These are phyloP conservation scores for Cyberlindnera samutprakarnensis DNA, from an alignment of 805 yeast species.

Conservation along the genomic window DNA sequence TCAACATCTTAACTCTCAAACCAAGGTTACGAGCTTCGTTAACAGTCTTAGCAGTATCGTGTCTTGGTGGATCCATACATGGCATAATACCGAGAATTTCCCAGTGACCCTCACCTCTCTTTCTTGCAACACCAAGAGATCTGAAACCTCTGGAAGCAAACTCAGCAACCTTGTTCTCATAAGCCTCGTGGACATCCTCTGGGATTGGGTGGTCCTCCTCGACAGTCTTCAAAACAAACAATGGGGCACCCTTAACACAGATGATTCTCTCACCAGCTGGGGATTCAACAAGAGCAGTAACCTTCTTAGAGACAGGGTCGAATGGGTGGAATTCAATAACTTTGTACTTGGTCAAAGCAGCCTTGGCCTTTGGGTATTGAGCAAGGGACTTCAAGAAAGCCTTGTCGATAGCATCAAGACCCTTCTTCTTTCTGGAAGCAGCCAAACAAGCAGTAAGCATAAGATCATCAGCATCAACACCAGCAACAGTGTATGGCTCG, in stretches of 20 bases:
- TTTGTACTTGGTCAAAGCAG: conserved; percentile 88
- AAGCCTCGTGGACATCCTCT: conserved; percentile 88
- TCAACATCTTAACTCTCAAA: conserved; percentile 94
- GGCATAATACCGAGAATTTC: conserved; percentile 97
- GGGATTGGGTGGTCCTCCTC: conserved; percentile 96
- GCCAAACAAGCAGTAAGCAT: conserved; percentile 98
- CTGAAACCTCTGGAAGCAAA: conserved; percentile 98
- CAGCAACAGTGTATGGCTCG: conserved; percentile 97
- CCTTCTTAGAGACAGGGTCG: conserved; percentile 97
- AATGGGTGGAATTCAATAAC: conserved; percentile 94
- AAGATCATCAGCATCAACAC: conserved; percentile 92
- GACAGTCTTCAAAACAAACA: conserved; percentile 92
- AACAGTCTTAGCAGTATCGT: conserved; percentile 93
- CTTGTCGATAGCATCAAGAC: conserved; percentile 95
- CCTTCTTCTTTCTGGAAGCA: conserved; percentile 97
- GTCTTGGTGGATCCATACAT: conserved; percentile 98
- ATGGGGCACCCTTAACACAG: conserved; percentile 98
- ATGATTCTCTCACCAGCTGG: conserved; percentile 92
- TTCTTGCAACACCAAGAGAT: conserved; percentile 97
- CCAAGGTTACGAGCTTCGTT: conserved; percentile 86
- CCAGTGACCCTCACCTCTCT: conserved; percentile 98
- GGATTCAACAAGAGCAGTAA: conserved; percentile 89
- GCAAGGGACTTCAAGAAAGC: conserved; percentile 91
- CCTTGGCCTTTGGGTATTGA: conserved; percentile 86
- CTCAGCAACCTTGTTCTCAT: conserved; percentile 95